Evolutionary conservation across 2,329 filamentous ascomycete genomes (phyloP).

Genomic region (Calonectria ilicicola): DNA sequence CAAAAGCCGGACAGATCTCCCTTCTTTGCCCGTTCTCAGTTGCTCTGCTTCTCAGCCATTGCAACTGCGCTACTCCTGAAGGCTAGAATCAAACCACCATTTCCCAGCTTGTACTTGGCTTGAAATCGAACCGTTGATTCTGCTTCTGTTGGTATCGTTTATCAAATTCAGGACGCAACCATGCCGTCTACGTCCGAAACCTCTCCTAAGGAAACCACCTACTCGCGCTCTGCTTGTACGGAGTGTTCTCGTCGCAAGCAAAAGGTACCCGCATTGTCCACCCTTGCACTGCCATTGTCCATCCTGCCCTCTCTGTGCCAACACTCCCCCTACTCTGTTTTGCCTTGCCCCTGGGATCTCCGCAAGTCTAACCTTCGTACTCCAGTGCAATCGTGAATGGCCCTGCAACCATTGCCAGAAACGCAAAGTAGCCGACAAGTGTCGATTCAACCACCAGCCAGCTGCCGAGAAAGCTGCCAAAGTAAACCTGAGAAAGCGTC

Average conservation of each 20-base stretch:
- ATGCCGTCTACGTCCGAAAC: slow-evolving; percentile 26
- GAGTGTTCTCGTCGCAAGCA: slow-evolving; percentile 57
- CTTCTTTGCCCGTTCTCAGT: not conserved
- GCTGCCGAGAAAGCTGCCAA: slow-evolving; percentile 36
- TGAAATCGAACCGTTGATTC: not conserved
- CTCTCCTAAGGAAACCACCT: slow-evolving; percentile 26
- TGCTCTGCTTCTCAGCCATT: not conserved
- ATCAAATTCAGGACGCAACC: not conserved
- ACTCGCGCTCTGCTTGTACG: slow-evolving; percentile 53
- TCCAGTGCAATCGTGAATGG: slow-evolving; percentile 54
- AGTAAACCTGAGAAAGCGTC: slow-evolving; percentile 39
- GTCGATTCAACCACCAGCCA: slow-evolving; percentile 46
- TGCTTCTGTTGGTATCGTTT: not conserved
- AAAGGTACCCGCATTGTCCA: slow-evolving; percentile 44
- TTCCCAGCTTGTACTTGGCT: not conserved
- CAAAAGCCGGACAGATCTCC: not conserved
- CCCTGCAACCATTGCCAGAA: slow-evolving; percentile 55
- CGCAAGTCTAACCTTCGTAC: not conserved
- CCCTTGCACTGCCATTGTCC: not conserved
- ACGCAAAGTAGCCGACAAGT: slow-evolving; percentile 52
- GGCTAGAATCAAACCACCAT: not conserved
- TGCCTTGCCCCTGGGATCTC: not conserved
- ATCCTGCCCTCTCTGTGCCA: not conserved
- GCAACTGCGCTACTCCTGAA: not conserved
- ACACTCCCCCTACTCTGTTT: too few species aligned